These are phyloP conservation scores for Bacidia gigantensis DNA, from an alignment of 495 filamentous ascomycete species.

Conservation along the genomic window DNA sequence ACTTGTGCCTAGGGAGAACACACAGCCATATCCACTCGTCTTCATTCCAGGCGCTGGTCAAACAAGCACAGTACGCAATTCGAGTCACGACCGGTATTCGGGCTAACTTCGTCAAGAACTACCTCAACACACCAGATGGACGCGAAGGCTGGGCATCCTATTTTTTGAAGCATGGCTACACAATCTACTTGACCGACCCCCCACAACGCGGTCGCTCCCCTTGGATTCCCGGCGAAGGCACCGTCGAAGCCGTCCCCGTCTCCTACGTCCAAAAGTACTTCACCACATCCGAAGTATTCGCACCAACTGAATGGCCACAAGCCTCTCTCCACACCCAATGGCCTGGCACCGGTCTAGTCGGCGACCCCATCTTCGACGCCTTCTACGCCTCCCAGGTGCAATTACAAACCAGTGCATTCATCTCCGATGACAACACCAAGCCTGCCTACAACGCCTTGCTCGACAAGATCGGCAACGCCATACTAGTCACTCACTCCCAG, in stretches of 20 bases:
- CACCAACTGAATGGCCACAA: conserved; percentile 29
- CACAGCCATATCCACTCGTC: conserved; percentile 1
- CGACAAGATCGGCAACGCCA: conserved; percentile 32
- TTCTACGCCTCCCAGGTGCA: conserved; percentile 23
- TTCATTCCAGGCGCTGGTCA: conserved; percentile 6
- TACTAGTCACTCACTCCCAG: conserved; percentile 40
- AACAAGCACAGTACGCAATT: neutral
- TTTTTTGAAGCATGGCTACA: conserved; percentile 34
- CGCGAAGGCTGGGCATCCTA: conserved; percentile 37
- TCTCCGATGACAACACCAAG: conserved; percentile 27
- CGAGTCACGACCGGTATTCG: neutral
- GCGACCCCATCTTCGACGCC: conserved; percentile 37
- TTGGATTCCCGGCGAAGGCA: neutral
- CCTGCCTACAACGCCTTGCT: conserved; percentile 33
- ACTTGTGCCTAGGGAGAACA: neutral
- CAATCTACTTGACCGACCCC: conserved; percentile 32
- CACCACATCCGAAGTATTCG: conserved; percentile 25
- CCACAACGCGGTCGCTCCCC: conserved; percentile 29
- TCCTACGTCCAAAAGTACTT: conserved; percentile 27
- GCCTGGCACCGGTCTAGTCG: conserved; percentile 34
- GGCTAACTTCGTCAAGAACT: conserved; percentile 22
- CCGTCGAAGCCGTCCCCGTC: conserved; percentile 15
- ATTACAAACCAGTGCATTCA: conserved; percentile 18
- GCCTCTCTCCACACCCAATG: conserved; percentile 40
- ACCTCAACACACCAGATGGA: conserved; percentile 37